These are phyloP conservation scores for Leccinum disarticulatum DNA, from an alignment of 768 basidiomycete genomes.

Conservation along the genomic window DNA sequence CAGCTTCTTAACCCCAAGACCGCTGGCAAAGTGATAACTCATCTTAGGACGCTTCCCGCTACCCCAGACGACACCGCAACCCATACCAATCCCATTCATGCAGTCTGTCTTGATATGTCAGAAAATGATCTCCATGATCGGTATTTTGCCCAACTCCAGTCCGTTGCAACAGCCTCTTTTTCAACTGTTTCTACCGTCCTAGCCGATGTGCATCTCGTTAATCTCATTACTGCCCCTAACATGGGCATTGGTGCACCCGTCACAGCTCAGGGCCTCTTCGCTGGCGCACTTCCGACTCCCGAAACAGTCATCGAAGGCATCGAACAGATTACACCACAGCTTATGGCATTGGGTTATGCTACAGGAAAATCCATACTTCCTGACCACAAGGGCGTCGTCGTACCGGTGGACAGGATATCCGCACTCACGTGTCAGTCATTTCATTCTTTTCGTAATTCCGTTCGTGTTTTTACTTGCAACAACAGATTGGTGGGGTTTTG, in stretches of 20 bases:
- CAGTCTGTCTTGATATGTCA: conserved; percentile 65
- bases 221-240: conserved; percentile 58
- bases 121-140: conserved; percentile 62
- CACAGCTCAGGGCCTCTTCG: conserved; percentile 62
- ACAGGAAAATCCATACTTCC: conserved; percentile 64
- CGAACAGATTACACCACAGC: conserved; percentile 68
- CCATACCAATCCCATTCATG: conserved; percentile 58
- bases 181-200: conserved; percentile 51
- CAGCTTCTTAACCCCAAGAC: conserved; percentile 64
- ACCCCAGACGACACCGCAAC: conserved; percentile 12
- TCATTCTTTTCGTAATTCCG: not conserved
- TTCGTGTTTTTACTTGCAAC: conserved; percentile 9
- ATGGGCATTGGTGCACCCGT: conserved; percentile 75
- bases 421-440: conserved; percentile 69
- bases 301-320: conserved; percentile 69
- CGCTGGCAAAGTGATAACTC: conserved; percentile 71
- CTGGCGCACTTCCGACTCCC: conserved; percentile 75
- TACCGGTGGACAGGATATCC: conserved; percentile 76
- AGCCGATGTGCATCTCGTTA: conserved; percentile 59
- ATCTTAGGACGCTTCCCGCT: conserved; percentile 60
- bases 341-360: conserved; percentile 77
- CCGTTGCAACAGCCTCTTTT: conserved; percentile 49
- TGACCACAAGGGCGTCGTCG: conserved; percentile 68
- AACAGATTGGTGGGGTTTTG: conserved; percentile 90
- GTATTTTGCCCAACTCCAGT: conserved; percentile 56